Conservation (phyloP, 75 land plant genomes). For the Chamaecyparis obtusa region DNA sequence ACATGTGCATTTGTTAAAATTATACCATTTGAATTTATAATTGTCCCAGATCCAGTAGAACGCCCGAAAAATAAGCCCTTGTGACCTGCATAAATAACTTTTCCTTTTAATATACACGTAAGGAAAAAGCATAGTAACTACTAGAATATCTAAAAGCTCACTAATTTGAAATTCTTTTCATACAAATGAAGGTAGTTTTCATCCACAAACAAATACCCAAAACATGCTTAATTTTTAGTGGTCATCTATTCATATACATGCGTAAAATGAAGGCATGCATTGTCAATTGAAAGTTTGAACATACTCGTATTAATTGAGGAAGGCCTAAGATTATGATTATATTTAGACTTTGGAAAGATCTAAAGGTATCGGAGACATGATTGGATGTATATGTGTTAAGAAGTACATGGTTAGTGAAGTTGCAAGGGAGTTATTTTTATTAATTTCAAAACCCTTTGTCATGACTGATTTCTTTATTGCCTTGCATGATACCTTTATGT, state of each 20-base stretch:
- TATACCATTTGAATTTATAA: conserved; percentile 85
- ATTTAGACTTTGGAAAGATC: no score
- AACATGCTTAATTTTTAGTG: background rate
- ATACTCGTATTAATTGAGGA: no score
- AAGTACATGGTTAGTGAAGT: no score
- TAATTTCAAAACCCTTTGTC: no score
- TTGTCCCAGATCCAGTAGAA: conserved; percentile 81
- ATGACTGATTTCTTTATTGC: no score
- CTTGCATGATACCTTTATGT: no score
- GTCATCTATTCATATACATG: background rate
- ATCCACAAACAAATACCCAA: background rate
- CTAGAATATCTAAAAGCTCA: background rate
- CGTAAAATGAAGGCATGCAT: background rate
- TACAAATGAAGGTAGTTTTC: background rate
- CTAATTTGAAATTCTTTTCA: background rate
- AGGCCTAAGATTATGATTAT: no score
- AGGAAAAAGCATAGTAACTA: background rate
- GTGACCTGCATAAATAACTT: conserved; percentile 37
- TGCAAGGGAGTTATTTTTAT: no score
- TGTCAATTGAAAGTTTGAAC: background rate
- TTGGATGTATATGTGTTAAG: no score
- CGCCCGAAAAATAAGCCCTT: conserved; percentile 46
- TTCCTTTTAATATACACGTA: background rate
- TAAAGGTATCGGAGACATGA: no score
- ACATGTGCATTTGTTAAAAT: conserved; percentile 95